A percentile compares a stretch with the other conserved stretches of the same genome.
phyloP scores from a whole-genome alignment of 768 basidiomycete genomes.

The Mycena metata region DNA sequence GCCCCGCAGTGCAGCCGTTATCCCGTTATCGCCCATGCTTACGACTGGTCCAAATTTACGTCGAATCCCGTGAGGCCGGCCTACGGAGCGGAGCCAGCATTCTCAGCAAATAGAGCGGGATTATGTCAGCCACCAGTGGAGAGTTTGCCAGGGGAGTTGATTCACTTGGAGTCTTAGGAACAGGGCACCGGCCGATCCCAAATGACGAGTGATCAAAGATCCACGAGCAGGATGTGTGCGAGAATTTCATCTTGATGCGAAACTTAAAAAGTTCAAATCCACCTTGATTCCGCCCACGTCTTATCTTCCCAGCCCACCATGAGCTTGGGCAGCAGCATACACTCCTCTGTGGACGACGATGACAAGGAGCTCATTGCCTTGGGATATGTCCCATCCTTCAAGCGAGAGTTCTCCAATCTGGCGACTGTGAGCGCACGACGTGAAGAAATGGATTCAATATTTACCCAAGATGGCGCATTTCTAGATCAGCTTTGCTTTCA shows the following conservation, averaged over 20 bases:
- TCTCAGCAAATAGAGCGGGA: no score
- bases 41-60: no score
- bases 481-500: slow-evolving; percentile 82
- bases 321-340: slow-evolving; percentile 30
- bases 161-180: no score
- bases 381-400: slow-evolving; percentile 85
- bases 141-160: no score
- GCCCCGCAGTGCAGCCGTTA: no score
- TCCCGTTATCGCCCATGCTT: no score
- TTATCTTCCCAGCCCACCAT: slow-evolving; percentile 16
- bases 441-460: background rate
- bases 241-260: slow-evolving; percentile 48
- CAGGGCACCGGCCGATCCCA: no score
- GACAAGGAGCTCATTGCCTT: slow-evolving; percentile 74
- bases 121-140: no score
- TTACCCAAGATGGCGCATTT: slow-evolving; percentile 10
- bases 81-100: no score
- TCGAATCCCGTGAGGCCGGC: no score
- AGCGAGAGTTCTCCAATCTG: slow-evolving; percentile 86
- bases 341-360: slow-evolving; percentile 61
- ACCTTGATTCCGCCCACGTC: slow-evolving; percentile 8
- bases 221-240: slow-evolving; percentile 60
- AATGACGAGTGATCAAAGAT: background rate
- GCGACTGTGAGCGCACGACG: slow-evolving; percentile 69
- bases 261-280: background rate